A percentile compares a stretch with the other conserved stretches of the same genome.
Conservation (phyloP, 768 basidiomycete genomes). For the Amanita molliuscula region DNA sequence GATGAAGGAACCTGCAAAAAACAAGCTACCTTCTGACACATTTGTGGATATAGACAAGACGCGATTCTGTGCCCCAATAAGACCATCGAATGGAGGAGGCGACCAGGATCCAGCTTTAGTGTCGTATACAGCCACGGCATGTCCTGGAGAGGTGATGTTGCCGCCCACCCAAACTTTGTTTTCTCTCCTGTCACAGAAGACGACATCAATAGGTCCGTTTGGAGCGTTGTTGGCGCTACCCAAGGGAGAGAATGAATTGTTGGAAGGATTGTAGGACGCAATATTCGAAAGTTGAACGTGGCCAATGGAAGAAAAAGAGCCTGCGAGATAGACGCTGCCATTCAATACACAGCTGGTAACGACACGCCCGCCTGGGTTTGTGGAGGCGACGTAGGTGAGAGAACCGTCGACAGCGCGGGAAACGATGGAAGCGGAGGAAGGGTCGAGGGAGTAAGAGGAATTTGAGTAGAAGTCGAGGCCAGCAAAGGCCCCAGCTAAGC, state of each 20-base stretch:
- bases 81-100: slow-evolving; percentile 69
- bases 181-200: slow-evolving; percentile 67
- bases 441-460: slow-evolving; percentile 48
- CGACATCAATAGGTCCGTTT: slow-evolving; percentile 58
- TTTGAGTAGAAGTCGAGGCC: slow-evolving; percentile 74
- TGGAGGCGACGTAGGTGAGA: slow-evolving; percentile 61
- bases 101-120: slow-evolving; percentile 57
- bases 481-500: slow-evolving; percentile 78
- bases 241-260: slow-evolving; percentile 49
- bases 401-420: slow-evolving; percentile 56
- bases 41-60: slow-evolving; percentile 74
- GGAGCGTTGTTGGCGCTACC: slow-evolving; percentile 47
- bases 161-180: slow-evolving; percentile 75
- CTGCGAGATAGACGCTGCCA: slow-evolving; percentile 69
- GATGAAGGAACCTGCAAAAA: slow-evolving; percentile 85
- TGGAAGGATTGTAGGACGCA: slow-evolving; percentile 59
- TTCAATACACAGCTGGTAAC: slow-evolving; percentile 61
- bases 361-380: slow-evolving; percentile 73
- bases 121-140: slow-evolving; percentile 67
- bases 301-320: slow-evolving; percentile 69
- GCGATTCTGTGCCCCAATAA: slow-evolving; percentile 56
- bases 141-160: slow-evolving; percentile 55
- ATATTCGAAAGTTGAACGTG: slow-evolving; percentile 56
- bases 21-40: slow-evolving; percentile 59
- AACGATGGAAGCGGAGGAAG: slow-evolving; percentile 62